Percentiles rank a stretch among this genome's conserved stretches.
These are phyloP conservation scores for Ophiostoma quercus DNA, from an alignment of 2,329 filamentous ascomycete species.

Conservation along the genomic window DNA sequence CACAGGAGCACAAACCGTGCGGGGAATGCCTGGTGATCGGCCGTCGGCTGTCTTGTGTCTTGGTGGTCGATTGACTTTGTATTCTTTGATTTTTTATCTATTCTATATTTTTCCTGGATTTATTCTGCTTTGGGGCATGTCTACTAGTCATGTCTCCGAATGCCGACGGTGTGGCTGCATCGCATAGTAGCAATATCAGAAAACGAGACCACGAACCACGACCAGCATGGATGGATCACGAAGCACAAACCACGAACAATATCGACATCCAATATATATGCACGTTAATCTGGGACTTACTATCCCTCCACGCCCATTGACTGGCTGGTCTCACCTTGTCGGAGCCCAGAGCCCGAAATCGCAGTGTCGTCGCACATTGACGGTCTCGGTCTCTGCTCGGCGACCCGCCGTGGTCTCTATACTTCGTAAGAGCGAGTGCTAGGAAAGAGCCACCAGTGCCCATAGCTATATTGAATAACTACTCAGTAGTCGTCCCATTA, in stretches of 20 bases:
- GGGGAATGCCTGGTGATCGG: not conserved
- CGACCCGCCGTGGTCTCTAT: not conserved
- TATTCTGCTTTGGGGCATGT: not conserved
- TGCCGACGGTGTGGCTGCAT: not conserved
- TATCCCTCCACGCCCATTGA: not conserved
- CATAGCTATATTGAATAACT: not conserved
- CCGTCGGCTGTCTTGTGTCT: not conserved
- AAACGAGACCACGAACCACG: not conserved
- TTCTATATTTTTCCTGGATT: too few species aligned
- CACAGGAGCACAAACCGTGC: not conserved
- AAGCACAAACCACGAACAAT: not conserved
- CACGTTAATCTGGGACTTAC: not conserved
- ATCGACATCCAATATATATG: not conserved
- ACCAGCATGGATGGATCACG: not conserved
- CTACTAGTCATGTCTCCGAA: conserved; percentile 7
- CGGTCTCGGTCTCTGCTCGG: conserved; percentile 14
- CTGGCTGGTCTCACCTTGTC: conserved; percentile 7
- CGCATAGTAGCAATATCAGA: not conserved
- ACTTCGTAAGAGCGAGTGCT: too few species aligned
- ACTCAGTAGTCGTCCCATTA: not conserved
- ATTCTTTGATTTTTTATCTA: not conserved
- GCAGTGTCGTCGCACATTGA: not conserved
- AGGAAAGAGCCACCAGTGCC: not conserved
- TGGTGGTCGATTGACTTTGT: not conserved
- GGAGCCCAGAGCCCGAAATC: conserved; percentile 11